Conservation (phyloP, 129 eudicot genomes). For the Chrysanthemum makinoi region DNA sequence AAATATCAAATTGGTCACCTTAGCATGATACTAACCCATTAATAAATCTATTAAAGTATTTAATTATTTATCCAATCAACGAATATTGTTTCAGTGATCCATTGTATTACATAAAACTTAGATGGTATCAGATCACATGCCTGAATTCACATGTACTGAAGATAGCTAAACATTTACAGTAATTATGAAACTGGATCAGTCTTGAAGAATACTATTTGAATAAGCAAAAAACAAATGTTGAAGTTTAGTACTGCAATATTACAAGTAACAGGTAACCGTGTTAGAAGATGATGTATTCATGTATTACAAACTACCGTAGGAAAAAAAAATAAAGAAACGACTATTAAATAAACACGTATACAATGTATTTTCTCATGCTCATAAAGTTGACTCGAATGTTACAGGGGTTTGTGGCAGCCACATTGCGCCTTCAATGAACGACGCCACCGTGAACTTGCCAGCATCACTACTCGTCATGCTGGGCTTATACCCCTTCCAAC, state of each 20-base stretch:
- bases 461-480: conserved; percentile 45
- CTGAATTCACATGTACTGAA: no score
- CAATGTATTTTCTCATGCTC: conserved; percentile 3
- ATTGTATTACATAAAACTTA: no score
- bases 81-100: no score
- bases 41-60: no score
- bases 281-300: conserved; percentile 25
- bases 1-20: no score
- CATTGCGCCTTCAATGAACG: conserved; percentile 48
- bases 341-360: conserved; percentile 9
- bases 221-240: no score
- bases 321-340: not conserved
- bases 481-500: conserved; percentile 66
- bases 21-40: no score
- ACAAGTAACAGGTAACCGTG: conserved; percentile 21
- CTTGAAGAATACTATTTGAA: no score
- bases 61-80: no score
- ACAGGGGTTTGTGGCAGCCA: conserved; percentile 59
- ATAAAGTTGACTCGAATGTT: conserved; percentile 35
- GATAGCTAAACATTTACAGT: no score
- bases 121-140: no score
- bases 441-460: conserved; percentile 44
- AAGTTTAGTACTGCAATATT: conserved; percentile 13
- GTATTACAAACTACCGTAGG: conserved; percentile 24
- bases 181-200: no score